These are phyloP conservation scores for Lactifluus pinguis DNA, from an alignment of 768 basidiomycete species.

Conservation along the genomic window DNA sequence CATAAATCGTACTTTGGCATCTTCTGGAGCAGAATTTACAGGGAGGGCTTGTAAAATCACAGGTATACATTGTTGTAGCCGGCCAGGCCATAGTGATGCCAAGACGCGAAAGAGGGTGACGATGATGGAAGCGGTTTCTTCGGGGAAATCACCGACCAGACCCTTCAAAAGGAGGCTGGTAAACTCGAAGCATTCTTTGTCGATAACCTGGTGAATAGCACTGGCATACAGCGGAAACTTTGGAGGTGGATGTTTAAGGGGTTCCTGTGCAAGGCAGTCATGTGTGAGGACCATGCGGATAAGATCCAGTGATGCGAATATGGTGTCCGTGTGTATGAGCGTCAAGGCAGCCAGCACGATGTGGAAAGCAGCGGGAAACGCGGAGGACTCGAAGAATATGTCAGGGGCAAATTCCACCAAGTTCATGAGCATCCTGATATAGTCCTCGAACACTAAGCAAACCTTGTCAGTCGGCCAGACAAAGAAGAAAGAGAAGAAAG, in stretches of 20 bases:
- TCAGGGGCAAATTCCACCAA: slow-evolving; percentile 62
- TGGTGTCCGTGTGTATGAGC: slow-evolving; percentile 72
- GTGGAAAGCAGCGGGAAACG: slow-evolving; percentile 71
- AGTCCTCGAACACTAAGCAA: slow-evolving; percentile 85
- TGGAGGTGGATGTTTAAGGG: slow-evolving; percentile 39
- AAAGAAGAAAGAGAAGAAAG: not conserved
- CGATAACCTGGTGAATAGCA: slow-evolving; percentile 51
- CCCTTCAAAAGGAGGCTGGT: slow-evolving; percentile 64
- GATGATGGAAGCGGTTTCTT: slow-evolving; percentile 66
- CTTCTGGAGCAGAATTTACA: slow-evolving; percentile 44
- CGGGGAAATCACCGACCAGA: slow-evolving; percentile 80
- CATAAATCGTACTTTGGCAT: slow-evolving; percentile 65
- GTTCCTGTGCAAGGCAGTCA: slow-evolving; percentile 47
- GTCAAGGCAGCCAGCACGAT: slow-evolving; percentile 71
- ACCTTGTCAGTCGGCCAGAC: not conserved
- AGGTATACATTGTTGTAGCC: slow-evolving; percentile 66
- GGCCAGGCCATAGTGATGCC: slow-evolving; percentile 54
- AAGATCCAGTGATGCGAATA: slow-evolving; percentile 75
- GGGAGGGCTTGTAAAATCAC: slow-evolving; percentile 65
- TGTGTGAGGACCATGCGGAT: slow-evolving; percentile 69
- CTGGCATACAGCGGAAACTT: slow-evolving; percentile 55
- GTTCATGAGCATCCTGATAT: slow-evolving; percentile 68
- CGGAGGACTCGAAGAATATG: slow-evolving; percentile 67
- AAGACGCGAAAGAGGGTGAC: slow-evolving; percentile 71
- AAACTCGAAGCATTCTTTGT: slow-evolving; percentile 66